Evolutionary conservation across 2,329 filamentous ascomycete species (phyloP).

Genomic region (Fusarium denticulatum): DNA sequence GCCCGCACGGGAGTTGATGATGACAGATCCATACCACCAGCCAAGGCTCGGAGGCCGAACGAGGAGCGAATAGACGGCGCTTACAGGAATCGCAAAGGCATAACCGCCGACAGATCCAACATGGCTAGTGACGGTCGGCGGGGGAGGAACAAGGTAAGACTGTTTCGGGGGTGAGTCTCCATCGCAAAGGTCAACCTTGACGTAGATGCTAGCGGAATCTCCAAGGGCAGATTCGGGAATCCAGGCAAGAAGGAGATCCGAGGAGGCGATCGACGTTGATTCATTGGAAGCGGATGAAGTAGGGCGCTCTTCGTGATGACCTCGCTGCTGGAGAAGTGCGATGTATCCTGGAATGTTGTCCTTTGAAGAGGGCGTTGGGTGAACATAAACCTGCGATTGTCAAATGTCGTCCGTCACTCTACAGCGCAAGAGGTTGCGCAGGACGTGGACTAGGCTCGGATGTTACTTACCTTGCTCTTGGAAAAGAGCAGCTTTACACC

Average conservation of each 20-base stretch:
- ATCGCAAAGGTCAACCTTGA: conserved; percentile 92
- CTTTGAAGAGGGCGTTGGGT: conserved; percentile 90
- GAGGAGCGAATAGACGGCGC: conserved; percentile 88
- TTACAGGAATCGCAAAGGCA: conserved; percentile 90
- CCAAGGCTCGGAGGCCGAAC: conserved; percentile 92
- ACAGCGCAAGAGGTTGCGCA: not conserved
- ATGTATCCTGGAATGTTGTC: conserved; percentile 97
- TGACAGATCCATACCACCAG: conserved; percentile 97
- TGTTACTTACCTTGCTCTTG: conserved; percentile 85
- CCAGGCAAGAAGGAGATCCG: conserved; percentile 90
- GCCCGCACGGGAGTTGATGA: conserved; percentile 90
- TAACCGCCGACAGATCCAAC: conserved; percentile 79
- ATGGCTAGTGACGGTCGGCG: conserved; percentile 84
- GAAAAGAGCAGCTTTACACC: conserved; percentile 95
- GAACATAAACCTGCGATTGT: conserved; percentile 82
- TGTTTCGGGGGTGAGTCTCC: conserved; percentile 83
- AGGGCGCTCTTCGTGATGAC: conserved; percentile 53
- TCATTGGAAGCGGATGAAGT: conserved; percentile 46
- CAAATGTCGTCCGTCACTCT: conserved; percentile 3
- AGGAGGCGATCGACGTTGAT: conserved; percentile 62
- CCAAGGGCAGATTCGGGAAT: conserved; percentile 89
- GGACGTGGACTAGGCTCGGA: not conserved
- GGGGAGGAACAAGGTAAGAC: conserved; percentile 89
- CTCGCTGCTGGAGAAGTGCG: conserved; percentile 90
- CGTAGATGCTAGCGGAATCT: conserved; percentile 87